A percentile compares a stretch with the other conserved stretches of the same genome.
Conservation (phyloP, 1,139 yeast genomes). For the Yamadazyma dushanensis region DNA sequence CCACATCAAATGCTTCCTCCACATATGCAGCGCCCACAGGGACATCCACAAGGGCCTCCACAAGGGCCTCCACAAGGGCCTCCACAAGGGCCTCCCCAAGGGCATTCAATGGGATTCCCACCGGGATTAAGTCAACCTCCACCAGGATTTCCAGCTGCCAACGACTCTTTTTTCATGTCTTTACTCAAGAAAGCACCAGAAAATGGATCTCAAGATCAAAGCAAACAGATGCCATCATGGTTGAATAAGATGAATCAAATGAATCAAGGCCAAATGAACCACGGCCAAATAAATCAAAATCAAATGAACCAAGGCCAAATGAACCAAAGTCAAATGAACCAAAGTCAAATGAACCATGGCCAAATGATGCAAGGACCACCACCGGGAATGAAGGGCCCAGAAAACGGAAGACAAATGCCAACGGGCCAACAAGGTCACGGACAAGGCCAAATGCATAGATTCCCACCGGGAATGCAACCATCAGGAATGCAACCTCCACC, state of each 20-base stretch:
- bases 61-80: slow-evolving; percentile 5
- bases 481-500: slow-evolving; percentile 33
- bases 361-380: too few relatives aligned
- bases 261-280: too few relatives aligned
- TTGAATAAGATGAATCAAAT: slow-evolving; percentile 18
- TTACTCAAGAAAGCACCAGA: slow-evolving; percentile 41
- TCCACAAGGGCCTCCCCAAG: slow-evolving; percentile 4
- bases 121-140: slow-evolving; percentile 7
- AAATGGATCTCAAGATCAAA: slow-evolving; percentile 9
- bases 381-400: too few relatives aligned
- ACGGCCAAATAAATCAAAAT: too few relatives aligned
- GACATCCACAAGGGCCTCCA: neutral
- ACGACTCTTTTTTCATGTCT: slow-evolving; percentile 57
- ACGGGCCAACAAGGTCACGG: neutral
- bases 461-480: slow-evolving; percentile 5
- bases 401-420: neutral
- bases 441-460: slow-evolving; percentile 6
- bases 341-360: slow-evolving; percentile 2
- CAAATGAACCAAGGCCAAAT: neutral
- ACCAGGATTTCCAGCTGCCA: slow-evolving; percentile 18
- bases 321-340: neutral
- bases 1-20: slow-evolving; percentile 14
- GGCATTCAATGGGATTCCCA: slow-evolving; percentile 1
- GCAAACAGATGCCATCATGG: slow-evolving; percentile 13
- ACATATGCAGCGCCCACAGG: slow-evolving; percentile 2